Conservation (phyloP, 1,139 yeast species). For the Suhomyces bolitotheri region DNA sequence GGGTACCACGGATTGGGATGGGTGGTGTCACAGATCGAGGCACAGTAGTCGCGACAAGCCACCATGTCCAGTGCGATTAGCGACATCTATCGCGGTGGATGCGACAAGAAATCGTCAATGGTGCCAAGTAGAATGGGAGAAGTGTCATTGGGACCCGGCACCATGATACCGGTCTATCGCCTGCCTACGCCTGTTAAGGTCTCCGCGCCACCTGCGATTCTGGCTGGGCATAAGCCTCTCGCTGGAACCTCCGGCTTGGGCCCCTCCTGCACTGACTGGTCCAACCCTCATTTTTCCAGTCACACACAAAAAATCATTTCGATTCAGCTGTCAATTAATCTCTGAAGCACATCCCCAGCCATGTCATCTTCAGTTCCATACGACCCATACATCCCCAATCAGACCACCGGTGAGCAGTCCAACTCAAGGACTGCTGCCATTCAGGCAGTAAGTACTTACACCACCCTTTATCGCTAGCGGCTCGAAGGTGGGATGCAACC, state of each 20-base stretch:
- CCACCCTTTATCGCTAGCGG: not conserved
- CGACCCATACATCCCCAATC: slow-evolving; percentile 84
- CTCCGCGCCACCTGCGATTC: too few species aligned
- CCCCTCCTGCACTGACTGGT: not conserved
- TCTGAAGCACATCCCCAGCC: slow-evolving; percentile 1
- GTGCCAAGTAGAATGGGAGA: too few species aligned
- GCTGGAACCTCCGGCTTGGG: not conserved
- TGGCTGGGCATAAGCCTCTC: too few species aligned
- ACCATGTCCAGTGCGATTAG: too few species aligned
- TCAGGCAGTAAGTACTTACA: slow-evolving; percentile 62
- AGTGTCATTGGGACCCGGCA: too few species aligned
- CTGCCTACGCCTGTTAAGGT: too few species aligned
- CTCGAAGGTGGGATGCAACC: not conserved
- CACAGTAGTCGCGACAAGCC: too few species aligned
- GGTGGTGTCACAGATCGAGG: too few species aligned
- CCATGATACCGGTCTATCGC: too few species aligned
- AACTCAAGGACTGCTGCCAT: slow-evolving; percentile 77
- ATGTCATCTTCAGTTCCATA: slow-evolving; percentile 87
- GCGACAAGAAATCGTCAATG: too few species aligned
- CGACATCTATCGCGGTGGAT: too few species aligned
- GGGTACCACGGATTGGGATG: too few species aligned
- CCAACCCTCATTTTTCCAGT: slow-evolving; percentile 8
- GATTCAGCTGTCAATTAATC: slow-evolving; percentile 2
- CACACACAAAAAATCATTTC: slow-evolving; percentile 9
- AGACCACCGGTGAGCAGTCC: slow-evolving; percentile 52